Percentiles rank a stretch among this genome's conserved stretches.
Evolutionary conservation across 176 grass and related monocot species (phyloP).

Genomic region (Lolium perenne): DNA sequence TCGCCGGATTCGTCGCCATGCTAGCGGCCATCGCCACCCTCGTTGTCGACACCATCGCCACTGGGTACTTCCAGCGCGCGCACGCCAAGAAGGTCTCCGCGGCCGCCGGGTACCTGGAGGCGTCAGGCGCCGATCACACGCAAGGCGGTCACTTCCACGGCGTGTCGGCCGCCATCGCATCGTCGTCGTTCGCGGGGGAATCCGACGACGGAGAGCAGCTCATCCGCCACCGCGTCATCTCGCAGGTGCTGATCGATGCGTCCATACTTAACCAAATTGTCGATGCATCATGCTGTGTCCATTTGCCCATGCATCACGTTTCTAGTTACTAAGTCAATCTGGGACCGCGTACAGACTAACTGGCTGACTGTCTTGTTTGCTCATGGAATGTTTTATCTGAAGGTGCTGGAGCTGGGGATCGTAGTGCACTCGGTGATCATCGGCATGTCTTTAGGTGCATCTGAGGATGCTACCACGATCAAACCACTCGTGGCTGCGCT

Average conservation of each 20-base stretch:
- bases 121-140: neutral
- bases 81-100: constrained; percentile 26
- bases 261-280: too few species aligned
- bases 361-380: neutral
- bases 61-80: constrained; percentile 65
- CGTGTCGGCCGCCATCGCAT: constrained; percentile 1
- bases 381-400: constrained; percentile 3
- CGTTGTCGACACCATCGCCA: constrained; percentile 68
- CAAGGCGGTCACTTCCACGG: constrained; percentile 51
- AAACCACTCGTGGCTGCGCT: constrained; percentile 56
- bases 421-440: constrained; percentile 73
- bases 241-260: constrained; percentile 49
- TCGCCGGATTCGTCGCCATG: constrained; percentile 68
- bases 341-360: neutral
- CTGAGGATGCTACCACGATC: constrained; percentile 55
- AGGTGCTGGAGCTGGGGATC: constrained; percentile 74
- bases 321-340: too few species aligned
- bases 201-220: constrained; percentile 40
- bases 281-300: too few species aligned
- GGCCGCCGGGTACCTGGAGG: neutral
- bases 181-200: neutral
- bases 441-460: constrained; percentile 64
- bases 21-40: constrained; percentile 72
- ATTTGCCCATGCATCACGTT: too few species aligned
- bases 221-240: constrained; percentile 68